Base-by-base conservation (phyloP, 2,329 filamentous ascomycete genomes). In the Alternaria postmessia region DNA sequence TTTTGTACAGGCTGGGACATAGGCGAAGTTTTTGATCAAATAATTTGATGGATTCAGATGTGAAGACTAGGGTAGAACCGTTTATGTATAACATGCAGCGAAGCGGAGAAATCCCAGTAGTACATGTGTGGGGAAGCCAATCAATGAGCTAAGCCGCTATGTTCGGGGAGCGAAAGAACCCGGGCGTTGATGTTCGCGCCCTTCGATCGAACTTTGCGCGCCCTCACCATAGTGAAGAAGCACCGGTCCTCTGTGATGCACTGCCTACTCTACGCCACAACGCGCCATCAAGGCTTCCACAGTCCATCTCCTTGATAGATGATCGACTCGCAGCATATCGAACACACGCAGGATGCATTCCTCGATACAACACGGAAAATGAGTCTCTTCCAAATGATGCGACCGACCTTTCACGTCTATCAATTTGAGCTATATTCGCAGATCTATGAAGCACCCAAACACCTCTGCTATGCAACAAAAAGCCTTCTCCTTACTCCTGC, bases 1-100 rank as follows among this genome's bases (percentile, higher is more conserved):
- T 61, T 54, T 36, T 62, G 58, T 51, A 60, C 54, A 11, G 61
- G 43, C 55, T 68, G 67, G 52, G 71, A 71, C 69, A 73, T 72
- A 24, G 59, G 62, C 48, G 20, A 30, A 32, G 5, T 36, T 38
- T n/a, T n/a, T 20, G 12, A 38, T 16, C 18, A 16, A 22, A 52
- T 8, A 38, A 46, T 30, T 34, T 20, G 14, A 53, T 34, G 26
- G 42, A 51, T 26, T 38, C 34, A 14, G n/a, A 12, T 36, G 30
- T 20, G 20, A 49, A 26, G n/a, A 41, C 46, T 18, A 38, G 46
- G 46, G 30, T 49, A 49, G 22, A 26, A 24, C 46, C 30, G 32
- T 49, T 36, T 49, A 49, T 49, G 46, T 49, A 41, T 11, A 41
- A 41, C 18, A 36, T 49, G 46, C 46, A 36, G 32, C 46, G 30